Base-by-base conservation (phyloP, 441 rosid genomes). In the Erysimum pusillum region DNA sequence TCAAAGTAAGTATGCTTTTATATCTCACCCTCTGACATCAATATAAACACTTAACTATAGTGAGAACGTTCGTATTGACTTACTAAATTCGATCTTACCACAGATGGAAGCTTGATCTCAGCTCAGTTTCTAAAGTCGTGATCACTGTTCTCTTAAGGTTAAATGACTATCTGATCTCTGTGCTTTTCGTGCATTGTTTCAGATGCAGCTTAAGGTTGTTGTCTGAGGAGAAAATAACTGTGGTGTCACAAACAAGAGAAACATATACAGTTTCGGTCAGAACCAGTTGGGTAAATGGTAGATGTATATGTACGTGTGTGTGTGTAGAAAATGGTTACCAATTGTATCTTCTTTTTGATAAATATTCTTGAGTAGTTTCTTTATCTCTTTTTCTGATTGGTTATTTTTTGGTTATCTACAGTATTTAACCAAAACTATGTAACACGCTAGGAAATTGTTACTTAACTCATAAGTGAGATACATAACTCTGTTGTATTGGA, bases 1-100 rank as follows among this genome's bases (percentile, higher is more conserved):
- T 60, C 78, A 67, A 34, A 34, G 86, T 86, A 79, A 69, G 76
- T 75, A 10, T 39, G 52, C 42, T 38, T 53, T 54, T 48, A 69
- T 68, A 18, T 28, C 57, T 32, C 42, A 12, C 57, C 15, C 35
- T 70, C 69, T 38, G 10, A 59, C n/a, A 71, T 13, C 32, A 57
- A 9, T 32, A 42, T 44, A 44, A 20, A 58, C 63, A 58, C 41
- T 57, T 48, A 41, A 48, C 49, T 60, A 6, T 59, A 59, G 22
- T 59, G 4, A 32, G 39, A 57, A 32, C 6, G 5, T 17, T 59
- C 14, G 5, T 34, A 59, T 36, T 35, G 28, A 59, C 45, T 10
- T 59, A 10, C 20, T 35, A 35, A n/a, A 36, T 25, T 25, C 3
- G 2, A 25, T 25, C 28, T 25, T 25, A 25, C 28, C 28, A 25